Evolutionary conservation across 345 rosid genomes (phyloP).

Genomic region (Raphanus sativus): DNA sequence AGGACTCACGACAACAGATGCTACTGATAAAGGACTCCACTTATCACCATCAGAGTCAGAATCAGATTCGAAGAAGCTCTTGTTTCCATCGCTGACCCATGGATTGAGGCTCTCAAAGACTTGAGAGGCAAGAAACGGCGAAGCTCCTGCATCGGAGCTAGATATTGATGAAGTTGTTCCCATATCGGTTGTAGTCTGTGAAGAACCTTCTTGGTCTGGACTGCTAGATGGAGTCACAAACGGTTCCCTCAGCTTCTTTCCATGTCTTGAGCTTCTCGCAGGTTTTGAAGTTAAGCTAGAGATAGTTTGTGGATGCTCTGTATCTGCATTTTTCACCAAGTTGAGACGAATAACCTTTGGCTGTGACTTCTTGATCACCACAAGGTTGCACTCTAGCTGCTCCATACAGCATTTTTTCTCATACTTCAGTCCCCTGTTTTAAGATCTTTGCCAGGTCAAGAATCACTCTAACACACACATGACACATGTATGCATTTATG

Average conservation of each 20-base stretch:
- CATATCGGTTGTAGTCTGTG: constrained; percentile 61
- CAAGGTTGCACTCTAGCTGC: constrained; percentile 88
- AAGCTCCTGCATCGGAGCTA: constrained; percentile 85
- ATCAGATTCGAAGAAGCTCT: constrained; percentile 55
- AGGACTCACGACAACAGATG: constrained; percentile 53
- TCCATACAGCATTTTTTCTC: constrained; percentile 84
- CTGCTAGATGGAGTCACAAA: constrained; percentile 92
- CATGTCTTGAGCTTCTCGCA: constrained; percentile 40
- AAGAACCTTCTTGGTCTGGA: constrained; percentile 36
- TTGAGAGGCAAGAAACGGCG: constrained; percentile 57
- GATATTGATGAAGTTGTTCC: constrained; percentile 89
- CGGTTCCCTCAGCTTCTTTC: constrained; percentile 58
- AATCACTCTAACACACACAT: background rate
- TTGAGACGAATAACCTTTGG: constrained; percentile 90
- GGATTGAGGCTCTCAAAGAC: background rate
- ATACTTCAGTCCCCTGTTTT: constrained; percentile 65
- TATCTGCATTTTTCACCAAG: constrained; percentile 64
- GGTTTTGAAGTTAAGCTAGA: constrained; percentile 37
- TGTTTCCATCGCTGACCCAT: constrained; percentile 47
- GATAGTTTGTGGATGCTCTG: constrained; percentile 44
- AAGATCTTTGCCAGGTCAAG: constrained; percentile 5
- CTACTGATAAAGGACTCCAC: constrained; percentile 48
- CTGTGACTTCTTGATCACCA: constrained; percentile 80
- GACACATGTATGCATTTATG: background rate
- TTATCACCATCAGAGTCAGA: constrained; percentile 67